These are phyloP conservation scores for Silene conica DNA, from an alignment of 148 eudicot species.

Conservation along the genomic window DNA sequence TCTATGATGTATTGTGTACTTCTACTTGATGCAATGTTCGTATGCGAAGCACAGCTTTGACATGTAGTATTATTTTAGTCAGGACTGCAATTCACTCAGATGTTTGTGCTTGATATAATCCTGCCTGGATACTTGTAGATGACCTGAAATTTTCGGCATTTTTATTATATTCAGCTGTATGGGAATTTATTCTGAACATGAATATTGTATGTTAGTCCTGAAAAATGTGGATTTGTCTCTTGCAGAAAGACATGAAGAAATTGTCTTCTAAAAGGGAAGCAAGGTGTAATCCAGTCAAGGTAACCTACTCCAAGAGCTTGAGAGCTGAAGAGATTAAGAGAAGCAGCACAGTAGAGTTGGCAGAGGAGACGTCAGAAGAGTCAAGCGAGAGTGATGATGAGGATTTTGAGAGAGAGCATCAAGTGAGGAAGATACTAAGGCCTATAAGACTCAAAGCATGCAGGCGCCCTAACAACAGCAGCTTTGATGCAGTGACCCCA, in stretches of 20 bases:
- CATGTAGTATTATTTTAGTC: too few relatives aligned
- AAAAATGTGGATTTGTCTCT: neutral
- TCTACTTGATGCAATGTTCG: too few relatives aligned
- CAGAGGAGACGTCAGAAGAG: constrained; percentile 9
- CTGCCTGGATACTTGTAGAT: too few relatives aligned
- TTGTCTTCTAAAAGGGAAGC: constrained; percentile 11
- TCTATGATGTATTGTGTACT: too few relatives aligned
- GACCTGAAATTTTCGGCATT: too few relatives aligned
- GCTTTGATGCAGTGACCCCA: constrained; percentile 13
- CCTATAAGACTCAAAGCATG: constrained; percentile 28
- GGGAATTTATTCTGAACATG: too few relatives aligned
- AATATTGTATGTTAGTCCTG: neutral
- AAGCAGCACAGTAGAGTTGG: too few relatives aligned
- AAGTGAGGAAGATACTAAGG: constrained; percentile 3
- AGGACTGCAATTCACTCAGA: too few relatives aligned
- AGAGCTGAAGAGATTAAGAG: neutral
- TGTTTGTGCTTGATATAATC: too few relatives aligned
- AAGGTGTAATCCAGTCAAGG: constrained; percentile 9
- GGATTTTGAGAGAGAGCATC: neutral
- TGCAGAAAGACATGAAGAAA: constrained; percentile 27
- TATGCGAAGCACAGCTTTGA: too few relatives aligned
- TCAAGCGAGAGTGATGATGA: constrained; percentile 1
- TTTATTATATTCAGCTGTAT: too few relatives aligned
- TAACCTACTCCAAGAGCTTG: constrained; percentile 5
- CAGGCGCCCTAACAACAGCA: constrained; percentile 3